phyloP scores from a whole-genome alignment of 176 grass and related monocot species.

The Typha latifolia region DNA sequence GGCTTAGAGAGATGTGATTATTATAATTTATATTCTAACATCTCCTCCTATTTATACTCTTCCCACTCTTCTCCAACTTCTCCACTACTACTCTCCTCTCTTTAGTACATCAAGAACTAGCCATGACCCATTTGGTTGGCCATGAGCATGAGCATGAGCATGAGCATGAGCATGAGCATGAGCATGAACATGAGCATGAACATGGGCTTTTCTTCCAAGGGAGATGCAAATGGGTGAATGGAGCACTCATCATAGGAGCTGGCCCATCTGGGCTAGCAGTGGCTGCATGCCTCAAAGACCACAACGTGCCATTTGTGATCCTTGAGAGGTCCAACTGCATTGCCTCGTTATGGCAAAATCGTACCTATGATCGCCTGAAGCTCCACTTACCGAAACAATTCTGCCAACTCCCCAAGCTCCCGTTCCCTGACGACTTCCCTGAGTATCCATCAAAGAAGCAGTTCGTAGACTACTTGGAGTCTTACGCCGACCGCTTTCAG shows the following conservation, averaged over 20 bases:
- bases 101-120: too few species aligned
- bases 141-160: too few species aligned
- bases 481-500: conserved; percentile 24
- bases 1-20: too few species aligned
- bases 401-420: conserved; percentile 34
- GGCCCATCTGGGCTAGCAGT: conserved; percentile 35
- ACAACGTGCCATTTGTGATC: conserved; percentile 31
- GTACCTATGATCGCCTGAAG: conserved; percentile 39
- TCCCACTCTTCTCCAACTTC: not conserved
- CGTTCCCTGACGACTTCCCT: conserved; percentile 33
- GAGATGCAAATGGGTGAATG: conserved; percentile 42
- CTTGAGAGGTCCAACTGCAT: conserved; percentile 36
- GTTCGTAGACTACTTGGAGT: conserved; percentile 30
- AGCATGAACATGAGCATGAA: too few species aligned
- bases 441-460: conserved; percentile 30
- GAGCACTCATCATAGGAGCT: conserved; percentile 31
- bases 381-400: conserved; percentile 46
- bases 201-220: conserved; percentile 7
- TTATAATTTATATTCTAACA: too few species aligned
- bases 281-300: conserved; percentile 27
- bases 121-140: too few species aligned
- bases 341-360: conserved; percentile 35
- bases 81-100: too few species aligned
- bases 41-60: not conserved
- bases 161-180: too few species aligned